Conservation (phyloP, 202 grass and related monocot species). For the Elaeis oleifera region DNA sequence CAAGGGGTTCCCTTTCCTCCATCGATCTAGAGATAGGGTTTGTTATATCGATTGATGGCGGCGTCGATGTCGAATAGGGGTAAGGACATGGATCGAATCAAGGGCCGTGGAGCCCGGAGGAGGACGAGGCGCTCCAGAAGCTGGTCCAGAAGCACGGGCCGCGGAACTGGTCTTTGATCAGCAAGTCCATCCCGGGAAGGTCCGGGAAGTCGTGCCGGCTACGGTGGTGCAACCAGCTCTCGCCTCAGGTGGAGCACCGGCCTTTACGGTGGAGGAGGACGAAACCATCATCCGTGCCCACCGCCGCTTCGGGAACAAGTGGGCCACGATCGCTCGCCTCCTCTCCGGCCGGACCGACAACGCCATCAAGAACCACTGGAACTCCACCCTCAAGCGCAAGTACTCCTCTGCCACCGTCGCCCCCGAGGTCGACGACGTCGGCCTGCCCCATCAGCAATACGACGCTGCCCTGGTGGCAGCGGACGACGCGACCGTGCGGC, state of each 20-base stretch:
- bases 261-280: slow-evolving; percentile 11
- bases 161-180: slow-evolving; percentile 16
- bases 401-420: background rate
- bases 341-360: slow-evolving; percentile 70
- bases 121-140: slow-evolving; percentile 14
- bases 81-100: slow-evolving; percentile 12
- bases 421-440: background rate
- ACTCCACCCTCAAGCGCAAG: slow-evolving; percentile 51
- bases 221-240: slow-evolving; percentile 18
- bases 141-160: slow-evolving; percentile 8
- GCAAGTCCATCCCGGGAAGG: slow-evolving; percentile 13
- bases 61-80: background rate
- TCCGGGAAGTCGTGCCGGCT: slow-evolving; percentile 16
- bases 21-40: too few species aligned
- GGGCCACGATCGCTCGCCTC: slow-evolving; percentile 82
- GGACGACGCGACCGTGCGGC: background rate
- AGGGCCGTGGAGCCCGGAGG: slow-evolving; percentile 18
- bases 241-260: slow-evolving; percentile 20
- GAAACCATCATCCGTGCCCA: slow-evolving; percentile 18
- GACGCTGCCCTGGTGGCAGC: too few species aligned
- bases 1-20: background rate
- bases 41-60: too few species aligned
- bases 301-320: slow-evolving; percentile 41
- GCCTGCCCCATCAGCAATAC: too few species aligned
- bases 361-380: slow-evolving; percentile 92